These are phyloP conservation scores for Myxozyma neglecta DNA, from an alignment of 805 yeast genomes.

Conservation along the genomic window DNA sequence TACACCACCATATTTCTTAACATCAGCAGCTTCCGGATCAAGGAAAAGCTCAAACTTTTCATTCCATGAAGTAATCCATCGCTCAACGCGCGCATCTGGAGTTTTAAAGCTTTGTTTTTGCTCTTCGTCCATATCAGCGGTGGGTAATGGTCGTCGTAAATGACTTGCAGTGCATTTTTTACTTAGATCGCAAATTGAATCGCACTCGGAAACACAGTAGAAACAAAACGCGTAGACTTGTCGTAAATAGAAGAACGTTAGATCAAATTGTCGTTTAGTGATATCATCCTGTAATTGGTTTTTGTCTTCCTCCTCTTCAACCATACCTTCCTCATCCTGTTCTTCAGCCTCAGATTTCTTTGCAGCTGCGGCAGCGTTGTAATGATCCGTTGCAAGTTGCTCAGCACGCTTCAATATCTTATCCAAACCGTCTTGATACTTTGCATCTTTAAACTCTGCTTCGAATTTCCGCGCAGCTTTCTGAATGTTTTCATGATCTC, in stretches of 20 bases:
- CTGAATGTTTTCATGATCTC: conserved; percentile 13
- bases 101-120: background rate
- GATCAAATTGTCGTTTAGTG: conserved; percentile 20
- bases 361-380: conserved; percentile 1
- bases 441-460: conserved; percentile 17
- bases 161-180: conserved; percentile 29
- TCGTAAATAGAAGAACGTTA: conserved; percentile 24
- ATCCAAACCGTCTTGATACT: conserved; percentile 10
- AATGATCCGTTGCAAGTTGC: conserved; percentile 6
- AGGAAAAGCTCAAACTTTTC: conserved; percentile 22
- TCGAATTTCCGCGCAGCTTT: conserved; percentile 21
- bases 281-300: background rate
- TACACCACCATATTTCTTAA: conserved; percentile 25
- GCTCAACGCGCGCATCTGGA: conserved; percentile 16
- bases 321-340: conserved; percentile 27
- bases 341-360: conserved; percentile 2
- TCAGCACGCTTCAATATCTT: conserved; percentile 16
- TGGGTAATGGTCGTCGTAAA: conserved; percentile 19
- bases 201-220: conserved; percentile 24
- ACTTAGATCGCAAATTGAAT: conserved; percentile 23
- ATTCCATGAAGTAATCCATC: conserved; percentile 28
- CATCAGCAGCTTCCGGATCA: conserved; percentile 16
- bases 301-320: conserved; percentile 20
- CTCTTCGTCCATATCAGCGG: conserved; percentile 9
- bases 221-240: conserved; percentile 29